phyloP scores from a whole-genome alignment of 2,329 filamentous ascomycete genomes.

The Westerdykella ornata region DNA sequence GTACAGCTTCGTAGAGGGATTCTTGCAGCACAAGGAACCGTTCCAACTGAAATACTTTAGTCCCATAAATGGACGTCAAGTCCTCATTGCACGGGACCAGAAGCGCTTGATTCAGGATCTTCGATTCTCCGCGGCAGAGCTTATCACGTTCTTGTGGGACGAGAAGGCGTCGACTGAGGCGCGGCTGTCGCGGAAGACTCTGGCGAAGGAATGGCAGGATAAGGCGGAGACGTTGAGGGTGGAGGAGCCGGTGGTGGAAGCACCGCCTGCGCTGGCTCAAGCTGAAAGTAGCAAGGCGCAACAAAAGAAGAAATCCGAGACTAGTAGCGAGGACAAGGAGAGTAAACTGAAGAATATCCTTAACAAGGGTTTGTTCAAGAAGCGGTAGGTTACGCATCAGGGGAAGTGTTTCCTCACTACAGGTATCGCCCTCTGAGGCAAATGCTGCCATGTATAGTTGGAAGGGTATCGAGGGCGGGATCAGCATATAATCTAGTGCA shows the following conservation, averaged over 20 bases:
- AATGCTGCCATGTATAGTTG: background rate
- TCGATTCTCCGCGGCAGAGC: conserved; percentile 61
- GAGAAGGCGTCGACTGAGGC: conserved; percentile 53
- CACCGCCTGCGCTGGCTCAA: conserved; percentile 9
- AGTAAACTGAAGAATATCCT: conserved; percentile 37
- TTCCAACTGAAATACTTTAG: conserved; percentile 67
- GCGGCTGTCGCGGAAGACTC: conserved; percentile 49
- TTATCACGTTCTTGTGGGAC: conserved; percentile 73
- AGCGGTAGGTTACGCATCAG: conserved; percentile 9
- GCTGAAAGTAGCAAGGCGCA: conserved; percentile 15
- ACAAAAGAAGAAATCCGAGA: conserved; percentile 27
- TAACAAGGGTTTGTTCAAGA: conserved; percentile 29
- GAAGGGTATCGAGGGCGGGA: background rate
- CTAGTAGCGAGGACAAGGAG: conserved; percentile 35
- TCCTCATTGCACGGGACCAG: conserved; percentile 39
- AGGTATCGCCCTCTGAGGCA: background rate
- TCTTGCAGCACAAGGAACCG: conserved; percentile 60
- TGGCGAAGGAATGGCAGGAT: conserved; percentile 53
- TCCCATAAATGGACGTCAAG: conserved; percentile 42
- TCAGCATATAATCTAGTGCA: too few relatives aligned
- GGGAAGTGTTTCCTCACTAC: background rate
- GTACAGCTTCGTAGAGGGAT: conserved; percentile 65
- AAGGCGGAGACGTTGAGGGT: conserved; percentile 62
- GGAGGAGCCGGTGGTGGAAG: conserved; percentile 42
- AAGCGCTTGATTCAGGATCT: conserved; percentile 65